Conservation (phyloP, 805 yeast genomes). For the Kluyveromyces dobzhanskii region DNA sequence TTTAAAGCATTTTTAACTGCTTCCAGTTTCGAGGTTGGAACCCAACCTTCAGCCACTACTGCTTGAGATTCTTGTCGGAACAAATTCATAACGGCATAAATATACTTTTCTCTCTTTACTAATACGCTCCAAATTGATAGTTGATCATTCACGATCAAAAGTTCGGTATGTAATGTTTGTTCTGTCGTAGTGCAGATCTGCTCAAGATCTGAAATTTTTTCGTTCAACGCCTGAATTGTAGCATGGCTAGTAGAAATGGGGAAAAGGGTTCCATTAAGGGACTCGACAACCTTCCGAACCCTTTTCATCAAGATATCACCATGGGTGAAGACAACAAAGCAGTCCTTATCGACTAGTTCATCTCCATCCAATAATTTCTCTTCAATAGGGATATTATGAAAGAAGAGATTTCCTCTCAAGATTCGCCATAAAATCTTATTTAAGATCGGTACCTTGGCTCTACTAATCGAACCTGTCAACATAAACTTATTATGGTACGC, state of each 20-base stretch:
- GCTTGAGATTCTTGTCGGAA: constrained; percentile 82
- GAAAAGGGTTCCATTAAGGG: constrained; percentile 69
- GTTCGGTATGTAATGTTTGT: constrained; percentile 65
- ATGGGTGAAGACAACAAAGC: constrained; percentile 86
- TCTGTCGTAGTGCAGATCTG: constrained; percentile 58
- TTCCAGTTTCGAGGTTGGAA: constrained; percentile 70
- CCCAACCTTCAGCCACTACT: constrained; percentile 94
- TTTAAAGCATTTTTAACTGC: constrained; percentile 59
- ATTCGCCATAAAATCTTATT: constrained; percentile 88
- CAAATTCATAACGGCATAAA: constrained; percentile 66
- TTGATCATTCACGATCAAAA: constrained; percentile 68
- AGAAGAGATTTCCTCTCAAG: constrained; percentile 82
- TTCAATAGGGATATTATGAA: constrained; percentile 64
- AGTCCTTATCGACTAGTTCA: constrained; percentile 54
- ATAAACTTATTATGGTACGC: constrained; percentile 28
- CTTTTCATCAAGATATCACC: constrained; percentile 68
- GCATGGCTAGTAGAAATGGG: constrained; percentile 41
- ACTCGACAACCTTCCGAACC: constrained; percentile 77
- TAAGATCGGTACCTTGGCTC: constrained; percentile 59
- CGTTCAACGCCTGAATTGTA: constrained; percentile 34
- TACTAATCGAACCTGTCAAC: constrained; percentile 69
- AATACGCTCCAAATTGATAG: constrained; percentile 65
- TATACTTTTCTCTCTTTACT: constrained; percentile 71
- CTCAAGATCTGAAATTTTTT: constrained; percentile 44
- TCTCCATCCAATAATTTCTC: constrained; percentile 60